Conservation (phyloP, 148 eudicot genomes). For the Tetragonia tetragonoides region DNA sequence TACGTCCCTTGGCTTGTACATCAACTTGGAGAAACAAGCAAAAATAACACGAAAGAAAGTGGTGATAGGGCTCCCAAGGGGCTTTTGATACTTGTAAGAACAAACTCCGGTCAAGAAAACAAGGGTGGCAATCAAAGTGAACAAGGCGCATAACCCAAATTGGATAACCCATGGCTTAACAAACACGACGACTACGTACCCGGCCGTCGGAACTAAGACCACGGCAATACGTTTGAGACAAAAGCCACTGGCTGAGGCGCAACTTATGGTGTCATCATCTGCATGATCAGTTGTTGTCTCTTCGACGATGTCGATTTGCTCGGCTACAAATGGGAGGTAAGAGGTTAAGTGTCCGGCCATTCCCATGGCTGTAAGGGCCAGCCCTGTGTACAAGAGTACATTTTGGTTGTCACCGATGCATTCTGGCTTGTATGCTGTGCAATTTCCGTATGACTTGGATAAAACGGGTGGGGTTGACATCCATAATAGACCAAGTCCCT, state of each 20-base stretch:
- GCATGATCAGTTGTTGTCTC: background rate
- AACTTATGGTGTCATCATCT: no score
- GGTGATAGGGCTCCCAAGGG: conserved; percentile 47
- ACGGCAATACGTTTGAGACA: conserved; percentile 14
- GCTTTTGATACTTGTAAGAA: conserved; percentile 23
- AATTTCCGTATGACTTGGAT: conserved; percentile 34
- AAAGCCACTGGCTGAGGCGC: background rate
- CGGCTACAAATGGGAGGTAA: conserved; percentile 18
- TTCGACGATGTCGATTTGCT: conserved; percentile 14
- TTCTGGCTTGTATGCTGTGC: conserved; percentile 43
- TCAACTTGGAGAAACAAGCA: conserved; percentile 36
- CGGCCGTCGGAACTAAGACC: conserved; percentile 22
- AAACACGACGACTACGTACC: conserved; percentile 33
- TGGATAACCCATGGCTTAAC: conserved; percentile 48
- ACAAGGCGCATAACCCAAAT: conserved; percentile 49
- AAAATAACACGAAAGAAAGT: conserved; percentile 39
- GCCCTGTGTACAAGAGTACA: conserved; percentile 39
- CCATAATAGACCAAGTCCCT: conserved; percentile 52
- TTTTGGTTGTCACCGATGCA: conserved; percentile 43
- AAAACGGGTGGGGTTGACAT: conserved; percentile 62
- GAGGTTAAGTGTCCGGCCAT: conserved; percentile 44
- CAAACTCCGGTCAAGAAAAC: conserved; percentile 35
- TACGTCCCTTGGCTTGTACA: conserved; percentile 15
- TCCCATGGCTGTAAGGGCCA: conserved; percentile 46
- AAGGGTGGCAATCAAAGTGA: conserved; percentile 29